Evolutionary conservation across 1,284 basidiomycete genomes (phyloP), one percentile per base, ranked within the genome.

Genomic region (Pulchroboletus neoregius): DNA sequence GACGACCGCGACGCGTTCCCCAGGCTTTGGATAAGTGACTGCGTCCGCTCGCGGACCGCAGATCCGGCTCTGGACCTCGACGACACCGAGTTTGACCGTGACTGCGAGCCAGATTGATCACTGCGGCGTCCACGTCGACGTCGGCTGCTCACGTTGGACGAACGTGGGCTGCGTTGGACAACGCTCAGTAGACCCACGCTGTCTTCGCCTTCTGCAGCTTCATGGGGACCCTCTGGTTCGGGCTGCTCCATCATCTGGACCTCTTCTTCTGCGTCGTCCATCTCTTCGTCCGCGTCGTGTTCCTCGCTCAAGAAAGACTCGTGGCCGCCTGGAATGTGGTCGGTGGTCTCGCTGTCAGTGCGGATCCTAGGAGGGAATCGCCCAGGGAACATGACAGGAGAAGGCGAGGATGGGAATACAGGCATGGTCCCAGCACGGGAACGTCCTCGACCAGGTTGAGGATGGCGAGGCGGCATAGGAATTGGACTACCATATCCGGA

Each of bases 391-490:
- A 62, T 64, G 24, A 76, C 62, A 0, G 78, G 72, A 1, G 73
- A 70, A 8, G 76, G 72, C 4, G 75, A 73, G 2, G 74, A 60
- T 15, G 69, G 67, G 31, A 69, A 58, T 44, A 38, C 55, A 10
- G 79, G 78, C 4, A 77, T 70, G 0, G 79, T 81, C 20, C 77
- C 77, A 34, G 78, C 72, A 50, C 75, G 65, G 15, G 67, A 58
- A 44, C 71, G 61, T 15, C 71, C 68, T 39, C 74, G 63, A 50
- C 70, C 67, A 54, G 70, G 68, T 50, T 66, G 74, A 13, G 82
- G 81, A 60, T 84, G 82, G 32, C 81, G 69, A 11, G 82, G 83
- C 0, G 86, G 85, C 79, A 86, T 84, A 11, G 87, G 84, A 46
- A 87, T 82, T 0, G 68, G 71, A 39, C 69, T 70, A 3, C 57